phyloP scores from a whole-genome alignment of 78 protist species.

The Planoprotostelium fungivorum region DNA sequence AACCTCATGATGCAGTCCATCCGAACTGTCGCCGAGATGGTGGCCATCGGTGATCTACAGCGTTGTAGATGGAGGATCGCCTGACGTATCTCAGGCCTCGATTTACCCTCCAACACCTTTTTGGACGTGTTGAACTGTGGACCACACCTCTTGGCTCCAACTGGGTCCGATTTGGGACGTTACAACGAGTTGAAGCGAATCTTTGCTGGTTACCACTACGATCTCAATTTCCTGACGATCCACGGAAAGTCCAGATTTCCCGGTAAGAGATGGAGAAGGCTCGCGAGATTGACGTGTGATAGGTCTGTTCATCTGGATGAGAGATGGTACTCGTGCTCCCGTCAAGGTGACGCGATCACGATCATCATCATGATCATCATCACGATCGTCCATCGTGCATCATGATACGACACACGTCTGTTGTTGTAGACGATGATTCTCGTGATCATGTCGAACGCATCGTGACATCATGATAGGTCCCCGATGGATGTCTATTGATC shows the following conservation, averaged over 20 bases:
- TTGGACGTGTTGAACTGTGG: slow-evolving; percentile 58
- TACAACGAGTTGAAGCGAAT: slow-evolving; percentile 44
- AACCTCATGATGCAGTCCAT: slow-evolving; percentile 20
- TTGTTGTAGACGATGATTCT: too few species aligned
- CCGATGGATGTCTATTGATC: slow-evolving; percentile 63
- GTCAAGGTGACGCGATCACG: neutral
- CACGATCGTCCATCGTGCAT: too few species aligned
- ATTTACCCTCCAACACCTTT: slow-evolving; percentile 44
- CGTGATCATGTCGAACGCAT: too few species aligned
- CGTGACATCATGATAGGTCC: slow-evolving; percentile 35
- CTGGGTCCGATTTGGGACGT: slow-evolving; percentile 78
- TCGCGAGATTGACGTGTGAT: neutral
- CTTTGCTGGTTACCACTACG: slow-evolving; percentile 88
- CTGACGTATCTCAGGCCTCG: slow-evolving; percentile 37
- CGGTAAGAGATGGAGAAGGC: slow-evolving; percentile 46
- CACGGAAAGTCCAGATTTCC: slow-evolving; percentile 86
- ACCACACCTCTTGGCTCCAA: slow-evolving; percentile 90
- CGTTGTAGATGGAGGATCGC: neutral
- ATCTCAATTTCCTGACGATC: slow-evolving; percentile 81
- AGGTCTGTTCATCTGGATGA: slow-evolving; percentile 49
- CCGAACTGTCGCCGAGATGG: slow-evolving; percentile 42
- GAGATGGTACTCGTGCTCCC: slow-evolving; percentile 45
- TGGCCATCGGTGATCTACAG: slow-evolving; percentile 24
- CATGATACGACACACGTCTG: too few species aligned
- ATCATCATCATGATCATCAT: too few species aligned